Evolutionary conservation across 208 protist genomes (phyloP).

Genomic region (Trypanosoma caninum): DNA sequence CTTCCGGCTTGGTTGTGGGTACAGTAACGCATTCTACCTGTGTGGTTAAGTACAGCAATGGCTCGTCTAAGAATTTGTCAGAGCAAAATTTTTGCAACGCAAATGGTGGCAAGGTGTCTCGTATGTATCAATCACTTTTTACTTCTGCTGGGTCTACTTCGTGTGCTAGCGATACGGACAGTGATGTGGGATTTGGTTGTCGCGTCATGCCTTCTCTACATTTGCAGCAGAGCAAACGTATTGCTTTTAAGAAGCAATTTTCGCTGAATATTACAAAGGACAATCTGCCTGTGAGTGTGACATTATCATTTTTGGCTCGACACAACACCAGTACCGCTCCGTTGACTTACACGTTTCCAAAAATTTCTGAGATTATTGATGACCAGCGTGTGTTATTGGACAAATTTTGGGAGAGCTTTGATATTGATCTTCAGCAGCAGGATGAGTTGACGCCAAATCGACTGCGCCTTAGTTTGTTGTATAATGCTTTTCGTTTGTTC

Average conservation of each 20-base stretch:
- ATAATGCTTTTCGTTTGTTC: conserved; percentile 79
- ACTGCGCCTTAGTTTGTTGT: conserved; percentile 65
- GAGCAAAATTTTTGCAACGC: conserved; percentile 12
- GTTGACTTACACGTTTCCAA: conserved; percentile 29
- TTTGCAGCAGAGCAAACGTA: background rate
- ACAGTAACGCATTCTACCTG: conserved; percentile 62
- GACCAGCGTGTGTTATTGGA: conserved; percentile 38
- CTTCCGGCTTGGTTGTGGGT: conserved; percentile 58
- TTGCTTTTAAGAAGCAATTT: conserved; percentile 73
- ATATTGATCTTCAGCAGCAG: conserved; percentile 74
- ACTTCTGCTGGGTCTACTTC: background rate
- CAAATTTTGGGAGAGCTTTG: conserved; percentile 64
- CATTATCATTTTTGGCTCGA: conserved; percentile 58
- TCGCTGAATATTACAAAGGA: conserved; percentile 39
- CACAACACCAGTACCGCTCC: conserved; percentile 31
- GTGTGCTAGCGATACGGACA: conserved; percentile 22
- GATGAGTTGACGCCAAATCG: conserved; percentile 75
- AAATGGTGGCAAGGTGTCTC: conserved; percentile 10
- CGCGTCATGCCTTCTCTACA: background rate
- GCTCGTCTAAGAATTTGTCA: conserved; percentile 9
- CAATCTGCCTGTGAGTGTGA: conserved; percentile 45
- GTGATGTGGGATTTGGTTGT: conserved; percentile 9
- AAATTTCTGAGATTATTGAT: conserved; percentile 39
- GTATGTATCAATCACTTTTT: background rate
- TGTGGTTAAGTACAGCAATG: conserved; percentile 33